phyloP scores from a whole-genome alignment of 2,329 filamentous ascomycete species.

The Akanthomyces lecanii region DNA sequence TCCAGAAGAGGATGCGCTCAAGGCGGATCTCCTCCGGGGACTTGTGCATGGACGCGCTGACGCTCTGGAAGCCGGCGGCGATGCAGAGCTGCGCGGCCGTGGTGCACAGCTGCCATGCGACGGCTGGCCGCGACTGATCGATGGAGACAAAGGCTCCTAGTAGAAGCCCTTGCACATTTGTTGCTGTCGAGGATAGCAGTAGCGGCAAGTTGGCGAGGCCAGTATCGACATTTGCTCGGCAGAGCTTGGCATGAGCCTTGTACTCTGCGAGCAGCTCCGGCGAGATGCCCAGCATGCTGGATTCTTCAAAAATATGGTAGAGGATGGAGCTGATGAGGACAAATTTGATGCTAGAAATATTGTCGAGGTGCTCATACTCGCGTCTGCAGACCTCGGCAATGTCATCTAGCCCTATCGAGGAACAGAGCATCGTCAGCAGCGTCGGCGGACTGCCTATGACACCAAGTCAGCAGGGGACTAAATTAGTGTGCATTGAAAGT shows the following conservation, averaged over 20 bases:
- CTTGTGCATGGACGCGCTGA: conserved; percentile 31
- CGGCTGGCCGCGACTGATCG: conserved; percentile 56
- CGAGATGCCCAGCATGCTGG: conserved; percentile 34
- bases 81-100: conserved; percentile 58
- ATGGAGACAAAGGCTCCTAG: conserved; percentile 56
- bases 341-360: conserved; percentile 46
- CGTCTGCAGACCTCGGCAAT: conserved; percentile 46
- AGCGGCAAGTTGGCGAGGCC: conserved; percentile 49
- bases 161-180: conserved; percentile 55
- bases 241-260: conserved; percentile 36
- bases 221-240: conserved; percentile 47
- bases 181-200: conserved; percentile 49
- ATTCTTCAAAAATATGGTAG: conserved; percentile 47
- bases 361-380: conserved; percentile 49
- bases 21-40: conserved; percentile 30
- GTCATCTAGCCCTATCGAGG: conserved; percentile 45
- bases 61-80: conserved; percentile 57
- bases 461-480: not conserved
- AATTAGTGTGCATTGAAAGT: too few species aligned
- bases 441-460: conserved; percentile 41
- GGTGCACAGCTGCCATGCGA: conserved; percentile 59
- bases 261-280: conserved; percentile 32
- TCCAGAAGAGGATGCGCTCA: conserved; percentile 44
- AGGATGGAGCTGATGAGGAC: conserved; percentile 47
- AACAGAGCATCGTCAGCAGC: conserved; percentile 47